Evolutionary conservation across 208 protist species (phyloP), one percentile per base, ranked within the genome.

Genomic region (Sergeia podlipaevii): DNA sequence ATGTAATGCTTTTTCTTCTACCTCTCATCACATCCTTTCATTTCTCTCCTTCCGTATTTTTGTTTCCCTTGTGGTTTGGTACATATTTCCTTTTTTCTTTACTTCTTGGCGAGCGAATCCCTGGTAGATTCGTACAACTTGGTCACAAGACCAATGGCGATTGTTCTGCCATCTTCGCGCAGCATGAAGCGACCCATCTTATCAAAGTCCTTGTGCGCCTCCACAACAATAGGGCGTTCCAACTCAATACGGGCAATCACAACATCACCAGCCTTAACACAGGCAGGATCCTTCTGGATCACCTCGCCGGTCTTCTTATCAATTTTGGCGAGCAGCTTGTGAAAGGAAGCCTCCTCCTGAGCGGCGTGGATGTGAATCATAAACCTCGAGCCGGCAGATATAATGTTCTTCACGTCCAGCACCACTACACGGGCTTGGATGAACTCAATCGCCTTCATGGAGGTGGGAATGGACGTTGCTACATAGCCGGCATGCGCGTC

Each of bases 141-240:
- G 44, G 76, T 77, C 37, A 95, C 67, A 33, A 97, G 78, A 39
- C 89, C 91, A 72, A 97, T 91, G 32, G 88, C 89, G 56, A 96
- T 91, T 11, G 91, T 97, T 63, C 87, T 89, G 38, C 91, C 91
- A 29, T 97, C 93, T 29, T 98, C 95, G 56, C 97, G 91, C 28
- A 98, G 61, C 65, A 96, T 98, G 77, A 99, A 98, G 55, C 97
- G 93, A 21, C 96, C 94, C 32, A 99, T 69, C 67, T 98, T 95
- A 49, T 95, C 93, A 67, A 96, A 97, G 15, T 89, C 82, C 68
- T 97, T 90, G 77, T 96, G 97, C 21, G 74, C 43, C 63, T 98
- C 96, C 10, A 97, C 29, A 38, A 95, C 95, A n/a, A 99, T 52
- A 1, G 93, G 55, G 48, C 80, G 60, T n/a, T 70, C 44, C 11